phyloP scores from a whole-genome alignment of 2,329 filamentous ascomycete species.

The Rutstroemia sp. region DNA sequence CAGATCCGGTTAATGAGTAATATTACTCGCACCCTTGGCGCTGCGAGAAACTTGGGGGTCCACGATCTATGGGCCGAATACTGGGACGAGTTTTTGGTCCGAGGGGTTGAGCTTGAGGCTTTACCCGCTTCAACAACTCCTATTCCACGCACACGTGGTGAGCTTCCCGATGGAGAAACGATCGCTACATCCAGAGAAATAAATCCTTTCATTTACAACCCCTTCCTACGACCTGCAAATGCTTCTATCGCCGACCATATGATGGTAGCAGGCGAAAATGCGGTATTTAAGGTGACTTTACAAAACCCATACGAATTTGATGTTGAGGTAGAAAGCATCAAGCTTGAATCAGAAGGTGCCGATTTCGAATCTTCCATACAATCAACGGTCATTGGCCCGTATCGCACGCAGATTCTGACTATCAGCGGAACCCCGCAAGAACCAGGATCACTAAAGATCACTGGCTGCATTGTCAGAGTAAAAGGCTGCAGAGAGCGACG shows the following conservation, averaged over 20 bases:
- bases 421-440: conserved; percentile 61
- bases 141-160: conserved; percentile 52
- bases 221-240: conserved; percentile 66
- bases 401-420: conserved; percentile 72
- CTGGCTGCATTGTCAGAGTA: conserved; percentile 72
- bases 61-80: conserved; percentile 71
- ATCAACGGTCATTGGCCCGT: conserved; percentile 66
- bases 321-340: conserved; percentile 77
- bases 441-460: conserved; percentile 64
- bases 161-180: conserved; percentile 38
- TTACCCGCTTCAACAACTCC: conserved; percentile 52
- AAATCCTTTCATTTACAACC: conserved; percentile 93
- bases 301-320: conserved; percentile 96
- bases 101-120: conserved; percentile 65
- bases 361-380: conserved; percentile 61
- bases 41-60: conserved; percentile 70
- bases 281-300: conserved; percentile 72
- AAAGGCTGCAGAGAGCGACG: conserved; percentile 72
- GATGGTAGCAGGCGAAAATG: conserved; percentile 71
- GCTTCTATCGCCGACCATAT: conserved; percentile 55
- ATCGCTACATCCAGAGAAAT: conserved; percentile 35
- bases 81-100: conserved; percentile 93
- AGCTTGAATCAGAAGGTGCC: conserved; percentile 65
- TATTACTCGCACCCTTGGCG: conserved; percentile 72
- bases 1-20: conserved; percentile 79